A percentile compares a stretch with the other conserved stretches of the same genome.
Conservation (phyloP, 768 basidiomycete species). For the Krasilnikovozyma curviuscula region DNA sequence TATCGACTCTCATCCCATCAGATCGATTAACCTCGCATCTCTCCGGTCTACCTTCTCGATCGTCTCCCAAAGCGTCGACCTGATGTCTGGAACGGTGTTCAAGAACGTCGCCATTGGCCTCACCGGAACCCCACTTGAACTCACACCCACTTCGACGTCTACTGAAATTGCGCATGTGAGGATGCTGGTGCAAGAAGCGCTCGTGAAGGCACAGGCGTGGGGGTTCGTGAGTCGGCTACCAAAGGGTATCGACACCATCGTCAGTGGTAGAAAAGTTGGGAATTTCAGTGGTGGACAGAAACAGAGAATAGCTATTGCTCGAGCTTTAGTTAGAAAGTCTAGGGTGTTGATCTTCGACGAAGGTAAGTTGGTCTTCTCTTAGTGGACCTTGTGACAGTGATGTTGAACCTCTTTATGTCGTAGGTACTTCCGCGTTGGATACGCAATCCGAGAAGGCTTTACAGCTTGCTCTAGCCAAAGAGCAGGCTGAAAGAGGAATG, state of each 20-base stretch:
- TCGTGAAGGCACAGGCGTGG: slow-evolving; percentile 23
- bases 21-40: background rate
- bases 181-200: slow-evolving; percentile 14
- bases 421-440: slow-evolving; percentile 13
- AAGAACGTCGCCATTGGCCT: slow-evolving; percentile 25
- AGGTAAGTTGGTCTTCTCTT: background rate
- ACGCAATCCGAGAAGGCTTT: slow-evolving; percentile 4
- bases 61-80: slow-evolving; percentile 8
- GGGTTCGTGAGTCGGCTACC: slow-evolving; percentile 22
- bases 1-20: background rate
- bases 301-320: slow-evolving; percentile 13
- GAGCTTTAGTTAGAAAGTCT: slow-evolving; percentile 12
- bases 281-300: slow-evolving; percentile 23
- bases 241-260: slow-evolving; percentile 19
- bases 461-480: slow-evolving; percentile 5
- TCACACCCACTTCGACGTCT: slow-evolving; percentile 13
- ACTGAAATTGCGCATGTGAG: slow-evolving; percentile 5
- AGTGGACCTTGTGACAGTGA: background rate
- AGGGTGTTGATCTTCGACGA: slow-evolving; percentile 12
- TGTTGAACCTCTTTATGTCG: background rate
- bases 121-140: slow-evolving; percentile 20
- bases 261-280: slow-evolving; percentile 20
- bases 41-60: slow-evolving; percentile 6
- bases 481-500: slow-evolving; percentile 11
- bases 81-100: no score